These are phyloP conservation scores for Apiotrichum siamense DNA, from an alignment of 1,284 basidiomycete genomes.

Conservation along the genomic window DNA sequence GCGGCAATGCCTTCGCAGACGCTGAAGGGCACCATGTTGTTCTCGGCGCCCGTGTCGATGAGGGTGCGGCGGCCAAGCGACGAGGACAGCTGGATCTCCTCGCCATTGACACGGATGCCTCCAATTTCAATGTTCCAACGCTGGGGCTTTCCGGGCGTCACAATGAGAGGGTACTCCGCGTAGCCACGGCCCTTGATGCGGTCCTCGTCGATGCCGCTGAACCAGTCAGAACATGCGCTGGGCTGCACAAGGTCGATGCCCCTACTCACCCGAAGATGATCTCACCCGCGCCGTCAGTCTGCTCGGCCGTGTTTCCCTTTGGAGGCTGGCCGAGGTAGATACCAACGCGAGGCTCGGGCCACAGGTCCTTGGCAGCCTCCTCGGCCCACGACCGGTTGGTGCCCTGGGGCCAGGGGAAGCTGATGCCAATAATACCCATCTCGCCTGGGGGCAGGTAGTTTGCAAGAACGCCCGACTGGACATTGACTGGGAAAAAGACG, in stretches of 20 bases:
- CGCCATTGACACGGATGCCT: not conserved
- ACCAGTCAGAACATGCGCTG: not conserved
- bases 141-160: not conserved
- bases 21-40: slow-evolving; percentile 69
- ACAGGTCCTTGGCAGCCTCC: not conserved
- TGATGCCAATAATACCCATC: not conserved
- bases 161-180: slow-evolving; percentile 48
- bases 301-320: slow-evolving; percentile 19
- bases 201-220: slow-evolving; percentile 50
- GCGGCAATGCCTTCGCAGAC: slow-evolving; percentile 62
- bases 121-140: not conserved
- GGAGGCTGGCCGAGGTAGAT: not conserved
- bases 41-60: slow-evolving; percentile 68
- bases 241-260: too few species aligned
- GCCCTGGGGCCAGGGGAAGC: not conserved
- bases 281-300: not conserved
- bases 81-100: not conserved
- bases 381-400: not conserved
- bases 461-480: slow-evolving; percentile 34
- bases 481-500: slow-evolving; percentile 40
- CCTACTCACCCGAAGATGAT: not conserved
- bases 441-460: not conserved
- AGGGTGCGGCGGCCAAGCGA: slow-evolving; percentile 24
- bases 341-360: not conserved
- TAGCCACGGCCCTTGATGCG: slow-evolving; percentile 69